Percentiles rank a stretch among this genome's conserved stretches.
Evolutionary conservation across 164 flowering plant species (phyloP).

Genomic region (Vitis amurensis): DNA sequence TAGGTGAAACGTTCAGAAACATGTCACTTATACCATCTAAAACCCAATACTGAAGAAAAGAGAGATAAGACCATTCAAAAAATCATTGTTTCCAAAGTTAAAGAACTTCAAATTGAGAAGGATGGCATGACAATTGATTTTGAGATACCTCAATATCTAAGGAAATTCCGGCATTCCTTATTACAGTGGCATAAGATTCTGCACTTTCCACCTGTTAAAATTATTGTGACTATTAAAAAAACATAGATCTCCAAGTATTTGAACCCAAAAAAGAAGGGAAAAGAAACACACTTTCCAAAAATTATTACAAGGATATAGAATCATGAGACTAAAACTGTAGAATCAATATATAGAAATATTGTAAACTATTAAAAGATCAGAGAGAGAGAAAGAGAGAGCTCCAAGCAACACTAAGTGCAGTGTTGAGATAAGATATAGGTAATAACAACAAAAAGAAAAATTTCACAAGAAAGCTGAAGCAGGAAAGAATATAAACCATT

Average conservation of each 20-base stretch:
- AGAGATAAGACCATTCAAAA: not conserved
- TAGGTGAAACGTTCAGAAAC: slow-evolving; percentile 10
- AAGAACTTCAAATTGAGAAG: not conserved
- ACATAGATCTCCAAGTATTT: not conserved
- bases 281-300: too few relatives aligned
- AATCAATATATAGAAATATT: not conserved
- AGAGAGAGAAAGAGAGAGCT: not conserved
- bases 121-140: not conserved
- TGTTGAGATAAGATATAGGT: too few relatives aligned
- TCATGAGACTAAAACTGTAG: too few relatives aligned
- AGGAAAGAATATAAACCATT: too few relatives aligned
- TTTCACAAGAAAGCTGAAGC: too few relatives aligned
- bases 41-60: not conserved
- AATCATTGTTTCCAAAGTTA: not conserved
- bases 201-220: slow-evolving; percentile 67
- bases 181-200: slow-evolving; percentile 55
- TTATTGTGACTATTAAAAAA: not conserved
- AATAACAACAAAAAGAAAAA: too few relatives aligned
- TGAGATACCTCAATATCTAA: slow-evolving; percentile 66
- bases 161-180: slow-evolving; percentile 66
- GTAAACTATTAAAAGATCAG: not conserved
- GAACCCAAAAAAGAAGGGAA: not conserved
- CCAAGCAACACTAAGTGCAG: too few relatives aligned
- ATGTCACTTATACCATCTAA: not conserved
- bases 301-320: too few relatives aligned